Evolutionary conservation across 495 filamentous ascomycete genomes (phyloP).

Genomic region (Penicillium antarcticum): DNA sequence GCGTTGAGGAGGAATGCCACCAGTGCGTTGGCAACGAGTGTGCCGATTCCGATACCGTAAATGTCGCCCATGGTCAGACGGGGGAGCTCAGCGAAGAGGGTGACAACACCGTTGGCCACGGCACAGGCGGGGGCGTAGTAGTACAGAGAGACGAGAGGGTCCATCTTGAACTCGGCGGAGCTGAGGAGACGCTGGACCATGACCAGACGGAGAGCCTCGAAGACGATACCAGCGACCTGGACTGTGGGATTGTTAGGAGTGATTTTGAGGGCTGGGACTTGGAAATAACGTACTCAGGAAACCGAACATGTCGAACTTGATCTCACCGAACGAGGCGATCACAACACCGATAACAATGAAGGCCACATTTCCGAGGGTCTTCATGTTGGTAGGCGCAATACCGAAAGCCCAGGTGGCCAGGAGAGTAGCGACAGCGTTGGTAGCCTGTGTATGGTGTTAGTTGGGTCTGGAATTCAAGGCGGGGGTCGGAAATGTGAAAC

Average conservation of each 20-base stretch:
- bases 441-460: constrained; percentile 53
- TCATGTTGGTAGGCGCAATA: constrained; percentile 65
- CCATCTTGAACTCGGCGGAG: constrained; percentile 91
- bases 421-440: constrained; percentile 82
- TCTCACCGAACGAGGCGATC: constrained; percentile 83
- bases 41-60: constrained; percentile 65
- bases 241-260: constrained; percentile 11
- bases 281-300: constrained; percentile 51
- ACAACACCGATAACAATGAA: constrained; percentile 83
- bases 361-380: constrained; percentile 74
- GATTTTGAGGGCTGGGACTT: too few species aligned
- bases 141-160: constrained; percentile 87
- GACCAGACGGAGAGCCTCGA: constrained; percentile 82
- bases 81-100: constrained; percentile 70
- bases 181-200: constrained; percentile 83
- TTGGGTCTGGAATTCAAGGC: not conserved
- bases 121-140: constrained; percentile 91
- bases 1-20: constrained; percentile 84
- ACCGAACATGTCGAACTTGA: constrained; percentile 78
- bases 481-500: not conserved
- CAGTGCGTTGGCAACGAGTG: constrained; percentile 71
- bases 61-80: constrained; percentile 65
- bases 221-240: constrained; percentile 73
- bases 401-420: constrained; percentile 75
- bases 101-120: constrained; percentile 72